Evolutionary conservation across 257 asterid genomes (phyloP), one percentile per base, ranked within the genome.

Genomic region (Solanum raphanifolium): DNA sequence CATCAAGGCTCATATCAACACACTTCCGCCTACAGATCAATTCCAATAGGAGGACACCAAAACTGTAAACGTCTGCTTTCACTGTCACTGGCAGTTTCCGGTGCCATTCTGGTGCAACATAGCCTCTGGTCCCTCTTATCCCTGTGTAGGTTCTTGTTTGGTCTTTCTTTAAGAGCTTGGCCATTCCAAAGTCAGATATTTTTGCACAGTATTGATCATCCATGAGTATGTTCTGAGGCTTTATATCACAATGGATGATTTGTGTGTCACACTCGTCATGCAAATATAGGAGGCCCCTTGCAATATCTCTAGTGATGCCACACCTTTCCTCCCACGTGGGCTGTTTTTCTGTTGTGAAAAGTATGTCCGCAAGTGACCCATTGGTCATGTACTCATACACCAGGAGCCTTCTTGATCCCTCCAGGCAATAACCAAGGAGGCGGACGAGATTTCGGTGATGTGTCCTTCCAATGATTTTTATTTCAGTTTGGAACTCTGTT

Each of bases 201-300:
- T 93, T 94, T 0, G 94, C 93, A 1, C 90, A 41, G 69, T 83
- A 46, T 4, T 91, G 34, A 23, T 88, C 90, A 46, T 93, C 94
- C 93, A 94, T 87, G 75, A 93, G 92, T 72, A 92, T 91, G 91
- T 93, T 94, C 55, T 93, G 95, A 35, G 96, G 95, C 43, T 94
- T 93, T 52, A 93, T 94, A 23, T 94, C 95, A 8, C 95, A 93
- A 13, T 94, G 98, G 65, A 94, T 93, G 35, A 93, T 94, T 31
- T 91, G 94, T 1, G 91, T 88, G 35, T 92, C 92, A 13, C 96
- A 94, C 39, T 94, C 94, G 31, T 94, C 93, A 5, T 94, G 98
- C 83, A 94, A 84, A 87, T 94, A 94, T 35, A 90, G 88, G 62
- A 94, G 90, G 6, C 96, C 94, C 83, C 92, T 90, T 2, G 94